A percentile compares a stretch with the other conserved stretches of the same genome.
Conservation (phyloP, 1,284 basidiomycete genomes). For the Melampsora larici-populina region DNA sequence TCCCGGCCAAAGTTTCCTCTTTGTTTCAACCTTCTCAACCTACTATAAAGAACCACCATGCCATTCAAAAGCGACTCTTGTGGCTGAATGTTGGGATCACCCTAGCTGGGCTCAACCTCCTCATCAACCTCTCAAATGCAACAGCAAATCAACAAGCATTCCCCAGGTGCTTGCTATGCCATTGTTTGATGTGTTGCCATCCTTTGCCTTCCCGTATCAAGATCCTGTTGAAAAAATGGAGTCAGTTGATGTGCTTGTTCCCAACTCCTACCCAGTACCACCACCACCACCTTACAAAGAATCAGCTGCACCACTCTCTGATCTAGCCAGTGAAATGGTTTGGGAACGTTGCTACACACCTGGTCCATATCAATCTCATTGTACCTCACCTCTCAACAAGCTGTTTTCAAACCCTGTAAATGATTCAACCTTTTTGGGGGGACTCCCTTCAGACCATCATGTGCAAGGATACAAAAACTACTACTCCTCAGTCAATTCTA, state of each 20-base stretch:
- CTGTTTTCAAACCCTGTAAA: not conserved
- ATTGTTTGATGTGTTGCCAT: not conserved
- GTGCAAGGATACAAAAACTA: not conserved
- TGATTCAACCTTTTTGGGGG: not conserved
- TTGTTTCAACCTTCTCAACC: not conserved
- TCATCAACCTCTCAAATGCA: conserved; percentile 19
- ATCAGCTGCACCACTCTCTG: conserved; percentile 30
- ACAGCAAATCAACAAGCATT: not conserved
- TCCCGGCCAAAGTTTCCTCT: not conserved
- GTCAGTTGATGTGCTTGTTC: not conserved
- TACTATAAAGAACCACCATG: conserved; percentile 4
- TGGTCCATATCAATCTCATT: not conserved
- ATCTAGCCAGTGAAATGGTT: conserved; percentile 33
- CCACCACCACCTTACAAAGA: conserved; percentile 34
- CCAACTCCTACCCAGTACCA: conserved; percentile 32
- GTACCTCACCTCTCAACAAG: not conserved
- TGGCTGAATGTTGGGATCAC: conserved; percentile 37
- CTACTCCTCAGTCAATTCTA: too few species aligned
- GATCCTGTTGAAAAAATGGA: not conserved
- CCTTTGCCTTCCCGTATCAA: not conserved
- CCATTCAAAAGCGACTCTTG: conserved; percentile 31
- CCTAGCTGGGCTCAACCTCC: conserved; percentile 36
- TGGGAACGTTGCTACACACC: conserved; percentile 32
- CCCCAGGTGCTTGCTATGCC: not conserved
- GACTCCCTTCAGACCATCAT: not conserved